Evolutionary conservation across 352 stramenopile genomes (phyloP).

Genomic region (Plasmopara muralis): DNA sequence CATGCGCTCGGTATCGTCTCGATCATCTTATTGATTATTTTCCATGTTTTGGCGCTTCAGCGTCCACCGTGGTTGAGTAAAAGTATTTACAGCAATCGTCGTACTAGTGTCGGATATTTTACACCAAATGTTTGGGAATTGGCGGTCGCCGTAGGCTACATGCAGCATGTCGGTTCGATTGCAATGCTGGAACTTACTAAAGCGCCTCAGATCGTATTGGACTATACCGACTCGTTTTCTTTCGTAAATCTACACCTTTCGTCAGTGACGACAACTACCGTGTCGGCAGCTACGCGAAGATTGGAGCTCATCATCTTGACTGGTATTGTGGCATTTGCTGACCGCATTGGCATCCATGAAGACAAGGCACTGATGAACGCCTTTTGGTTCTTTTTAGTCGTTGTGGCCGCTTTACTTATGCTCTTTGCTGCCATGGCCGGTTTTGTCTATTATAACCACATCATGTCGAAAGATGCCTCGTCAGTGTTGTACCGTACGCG

Average conservation of each 20-base stretch:
- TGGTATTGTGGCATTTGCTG: slow-evolving; percentile 62
- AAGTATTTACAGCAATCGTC: slow-evolving; percentile 16
- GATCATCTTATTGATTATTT: slow-evolving; percentile 43
- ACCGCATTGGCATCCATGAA: slow-evolving; percentile 58
- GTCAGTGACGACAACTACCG: slow-evolving; percentile 28
- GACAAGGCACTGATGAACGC: slow-evolving; percentile 33
- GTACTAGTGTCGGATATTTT: slow-evolving; percentile 30
- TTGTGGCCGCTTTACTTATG: slow-evolving; percentile 29
- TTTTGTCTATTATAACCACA: slow-evolving; percentile 18
- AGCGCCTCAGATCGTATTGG: slow-evolving; percentile 62
- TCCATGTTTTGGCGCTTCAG: slow-evolving; percentile 46
- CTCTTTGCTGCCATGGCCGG: slow-evolving; percentile 30
- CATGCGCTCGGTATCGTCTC: slow-evolving; percentile 47
- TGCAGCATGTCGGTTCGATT: slow-evolving; percentile 65
- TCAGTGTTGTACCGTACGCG: slow-evolving; percentile 15
- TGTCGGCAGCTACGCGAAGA: slow-evolving; percentile 25
- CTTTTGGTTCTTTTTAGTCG: slow-evolving; percentile 40
- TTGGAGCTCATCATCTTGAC: slow-evolving; percentile 50
- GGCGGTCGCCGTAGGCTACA: slow-evolving; percentile 47
- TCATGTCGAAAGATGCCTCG: slow-evolving; percentile 24
- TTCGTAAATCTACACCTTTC: slow-evolving; percentile 57
- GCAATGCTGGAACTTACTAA: slow-evolving; percentile 71
- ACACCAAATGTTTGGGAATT: slow-evolving; percentile 68
- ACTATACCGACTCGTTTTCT: slow-evolving; percentile 73
- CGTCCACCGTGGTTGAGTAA: slow-evolving; percentile 33